Evolutionary conservation across 2,329 filamentous ascomycete species (phyloP).

Genomic region (Venturia asperata): DNA sequence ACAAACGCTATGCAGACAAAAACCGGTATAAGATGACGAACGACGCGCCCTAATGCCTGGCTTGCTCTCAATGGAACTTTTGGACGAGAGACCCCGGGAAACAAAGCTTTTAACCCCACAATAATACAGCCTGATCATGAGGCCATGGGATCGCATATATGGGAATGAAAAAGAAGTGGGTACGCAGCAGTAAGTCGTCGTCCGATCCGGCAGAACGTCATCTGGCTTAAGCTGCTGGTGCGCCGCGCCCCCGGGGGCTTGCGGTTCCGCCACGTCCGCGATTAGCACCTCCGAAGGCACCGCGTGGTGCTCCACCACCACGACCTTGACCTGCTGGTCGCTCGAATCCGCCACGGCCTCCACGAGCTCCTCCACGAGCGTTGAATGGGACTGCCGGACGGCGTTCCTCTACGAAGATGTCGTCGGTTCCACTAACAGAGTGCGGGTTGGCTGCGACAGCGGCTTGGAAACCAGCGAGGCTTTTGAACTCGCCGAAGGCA

Average conservation of each 20-base stretch:
- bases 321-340: constrained; percentile 57
- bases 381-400: constrained; percentile 48
- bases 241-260: constrained; percentile 26
- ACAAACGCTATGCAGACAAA: constrained; percentile 14
- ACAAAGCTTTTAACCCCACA: not conserved
- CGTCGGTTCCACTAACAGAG: constrained; percentile 67
- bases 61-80: constrained; percentile 2
- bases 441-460: constrained; percentile 82
- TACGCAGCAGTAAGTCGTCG: not conserved
- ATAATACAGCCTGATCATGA: constrained; percentile 5
- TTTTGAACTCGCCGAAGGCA: constrained; percentile 91
- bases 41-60: not conserved
- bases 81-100: not conserved
- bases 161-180: not conserved
- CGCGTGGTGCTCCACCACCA: constrained; percentile 59
- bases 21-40: not conserved
- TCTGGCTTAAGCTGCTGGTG: not conserved
- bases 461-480: constrained; percentile 70
- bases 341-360: constrained; percentile 49
- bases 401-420: constrained; percentile 81
- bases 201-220: not conserved
- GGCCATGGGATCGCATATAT: not conserved
- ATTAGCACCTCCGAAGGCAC: constrained; percentile 58
- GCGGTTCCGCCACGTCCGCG: constrained; percentile 54
- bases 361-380: constrained; percentile 35